A percentile compares a stretch with the other conserved stretches of the same genome.
phyloP scores from a whole-genome alignment of 1,139 yeast genomes.

The Lodderomyces elongisporus region DNA sequence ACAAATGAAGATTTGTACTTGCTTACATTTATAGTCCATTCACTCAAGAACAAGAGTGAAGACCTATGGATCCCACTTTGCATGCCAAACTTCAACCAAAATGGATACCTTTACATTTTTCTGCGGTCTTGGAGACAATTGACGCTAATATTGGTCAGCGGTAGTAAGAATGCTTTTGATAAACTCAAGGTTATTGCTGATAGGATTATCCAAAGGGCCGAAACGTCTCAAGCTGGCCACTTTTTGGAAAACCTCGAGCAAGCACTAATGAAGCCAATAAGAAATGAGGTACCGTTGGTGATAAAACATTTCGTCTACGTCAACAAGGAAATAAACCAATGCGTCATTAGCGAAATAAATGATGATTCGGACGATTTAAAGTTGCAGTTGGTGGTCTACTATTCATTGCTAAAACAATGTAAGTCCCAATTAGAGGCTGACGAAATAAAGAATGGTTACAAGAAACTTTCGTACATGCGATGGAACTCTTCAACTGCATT shows the following conservation, averaged over 20 bases:
- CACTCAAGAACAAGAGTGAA: conserved; percentile 32
- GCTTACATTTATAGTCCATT: conserved; percentile 26
- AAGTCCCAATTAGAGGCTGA: conserved; percentile 17
- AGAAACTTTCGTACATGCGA: conserved; percentile 32
- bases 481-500: conserved; percentile 34
- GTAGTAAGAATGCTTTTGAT: conserved; percentile 78
- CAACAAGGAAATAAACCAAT: conserved; percentile 48
- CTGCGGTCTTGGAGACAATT: conserved; percentile 54
- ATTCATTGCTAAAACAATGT: conserved; percentile 26
- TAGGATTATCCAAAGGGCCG: conserved; percentile 43
- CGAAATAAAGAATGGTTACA: conserved; percentile 15
- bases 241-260: conserved; percentile 34
- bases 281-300: conserved; percentile 8
- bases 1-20: conserved; percentile 29
- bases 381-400: conserved; percentile 28
- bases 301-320: conserved; percentile 80
- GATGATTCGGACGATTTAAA: conserved; percentile 13
- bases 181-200: conserved; percentile 61
- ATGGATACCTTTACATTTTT: conserved; percentile 82
- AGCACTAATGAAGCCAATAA: conserved; percentile 20
- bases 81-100: conserved; percentile 81
- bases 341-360: conserved; percentile 25
- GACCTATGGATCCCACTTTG: conserved; percentile 95
- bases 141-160: conserved; percentile 69
- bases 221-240: conserved; percentile 23